phyloP scores from a whole-genome alignment of 176 grass and related monocot genomes.

The Chloris gayana region DNA sequence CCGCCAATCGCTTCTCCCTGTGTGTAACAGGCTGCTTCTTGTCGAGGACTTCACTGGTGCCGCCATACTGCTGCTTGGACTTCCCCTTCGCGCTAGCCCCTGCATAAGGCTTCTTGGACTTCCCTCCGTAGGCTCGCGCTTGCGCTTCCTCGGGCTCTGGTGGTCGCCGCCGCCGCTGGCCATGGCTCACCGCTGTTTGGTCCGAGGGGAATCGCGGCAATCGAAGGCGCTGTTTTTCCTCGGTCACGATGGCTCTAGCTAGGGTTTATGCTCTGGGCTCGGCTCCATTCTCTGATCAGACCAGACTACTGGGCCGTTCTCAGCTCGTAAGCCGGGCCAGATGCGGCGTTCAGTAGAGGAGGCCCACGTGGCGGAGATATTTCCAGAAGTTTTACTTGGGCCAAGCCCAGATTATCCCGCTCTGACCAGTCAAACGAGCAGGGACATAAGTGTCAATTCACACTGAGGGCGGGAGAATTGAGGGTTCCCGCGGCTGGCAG shows the following conservation, averaged over 20 bases:
- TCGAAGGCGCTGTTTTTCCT: background rate
- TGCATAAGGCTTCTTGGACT: background rate
- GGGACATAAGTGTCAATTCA: background rate
- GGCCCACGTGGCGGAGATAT: background rate
- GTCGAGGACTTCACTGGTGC: background rate
- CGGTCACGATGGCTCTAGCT: background rate
- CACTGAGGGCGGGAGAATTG: background rate
- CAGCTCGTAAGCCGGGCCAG: background rate
- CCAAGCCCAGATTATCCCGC: background rate
- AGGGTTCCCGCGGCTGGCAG: constrained; percentile 30
- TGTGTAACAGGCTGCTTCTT: constrained; percentile 45
- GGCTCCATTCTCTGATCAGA: too few species aligned
- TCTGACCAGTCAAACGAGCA: constrained; percentile 17
- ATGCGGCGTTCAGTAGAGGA: background rate
- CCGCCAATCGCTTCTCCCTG: constrained; percentile 61
- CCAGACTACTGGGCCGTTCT: too few species aligned
- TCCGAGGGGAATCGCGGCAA: too few species aligned
- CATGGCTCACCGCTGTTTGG: constrained; percentile 26
- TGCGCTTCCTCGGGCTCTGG: constrained; percentile 53
- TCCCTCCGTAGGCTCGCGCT: constrained; percentile 39
- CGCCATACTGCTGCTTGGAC: constrained; percentile 6
- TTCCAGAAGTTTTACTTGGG: background rate
- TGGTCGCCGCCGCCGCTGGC: constrained; percentile 15
- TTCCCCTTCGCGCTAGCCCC: constrained; percentile 30
- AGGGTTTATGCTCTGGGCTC: constrained; percentile 49